These are phyloP conservation scores for Saprolegnia parasitica DNA, from an alignment of 352 stramenopile species.

Conservation along the genomic window DNA sequence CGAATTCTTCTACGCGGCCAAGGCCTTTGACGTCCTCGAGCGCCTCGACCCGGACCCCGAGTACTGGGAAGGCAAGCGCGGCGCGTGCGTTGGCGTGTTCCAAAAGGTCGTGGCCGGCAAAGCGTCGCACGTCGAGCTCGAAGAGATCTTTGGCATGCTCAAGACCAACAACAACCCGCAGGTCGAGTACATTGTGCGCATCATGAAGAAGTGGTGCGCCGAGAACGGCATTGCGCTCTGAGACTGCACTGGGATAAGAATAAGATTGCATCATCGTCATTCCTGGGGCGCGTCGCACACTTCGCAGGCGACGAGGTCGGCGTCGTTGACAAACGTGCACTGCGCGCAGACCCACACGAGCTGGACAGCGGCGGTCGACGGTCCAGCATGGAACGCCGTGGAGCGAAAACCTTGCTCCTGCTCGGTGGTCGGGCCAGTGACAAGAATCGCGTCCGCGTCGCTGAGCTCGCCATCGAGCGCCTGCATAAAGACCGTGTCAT, in stretches of 20 bases:
- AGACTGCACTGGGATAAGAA: not conserved
- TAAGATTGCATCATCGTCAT: not conserved
- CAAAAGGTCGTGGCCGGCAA: constrained; percentile 91
- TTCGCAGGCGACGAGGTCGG: constrained; percentile 48
- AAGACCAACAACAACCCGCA: constrained; percentile 93
- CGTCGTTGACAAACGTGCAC: constrained; percentile 78
- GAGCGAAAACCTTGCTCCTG: constrained; percentile 53
- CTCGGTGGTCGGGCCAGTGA: constrained; percentile 35
- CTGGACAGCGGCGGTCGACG: constrained; percentile 32
- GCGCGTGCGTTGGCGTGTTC: constrained; percentile 93
- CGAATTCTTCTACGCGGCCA: constrained; percentile 93
- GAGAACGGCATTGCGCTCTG: constrained; percentile 86
- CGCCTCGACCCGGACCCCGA: constrained; percentile 92
- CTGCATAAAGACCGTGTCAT: constrained; percentile 69
- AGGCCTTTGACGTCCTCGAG: constrained; percentile 93
- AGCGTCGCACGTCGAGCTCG: constrained; percentile 81
- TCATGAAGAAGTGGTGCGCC: constrained; percentile 94
- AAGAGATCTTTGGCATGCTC: constrained; percentile 90
- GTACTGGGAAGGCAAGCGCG: constrained; percentile 96
- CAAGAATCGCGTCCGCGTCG: constrained; percentile 39
- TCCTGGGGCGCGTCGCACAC: constrained; percentile 46
- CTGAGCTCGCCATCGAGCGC: constrained; percentile 47
- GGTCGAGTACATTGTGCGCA: constrained; percentile 93
- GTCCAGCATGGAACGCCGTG: constrained; percentile 44
- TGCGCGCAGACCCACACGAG: constrained; percentile 63